Conservation (phyloP, 2,329 filamentous ascomycete genomes). For the Cladosporium sphaerospermum region DNA sequence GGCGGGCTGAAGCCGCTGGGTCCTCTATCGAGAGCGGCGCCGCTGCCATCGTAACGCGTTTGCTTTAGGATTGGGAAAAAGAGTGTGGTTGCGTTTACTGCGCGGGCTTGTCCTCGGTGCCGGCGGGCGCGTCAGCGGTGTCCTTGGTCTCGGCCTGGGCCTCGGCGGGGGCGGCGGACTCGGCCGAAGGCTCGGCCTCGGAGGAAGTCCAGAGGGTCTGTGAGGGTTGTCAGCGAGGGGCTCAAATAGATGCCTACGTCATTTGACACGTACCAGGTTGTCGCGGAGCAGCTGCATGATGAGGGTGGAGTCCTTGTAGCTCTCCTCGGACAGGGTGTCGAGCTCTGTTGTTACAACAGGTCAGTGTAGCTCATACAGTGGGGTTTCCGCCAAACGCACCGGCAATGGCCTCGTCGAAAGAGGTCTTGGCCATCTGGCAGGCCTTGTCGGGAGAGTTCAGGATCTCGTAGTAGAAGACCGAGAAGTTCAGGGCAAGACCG, state of each 20-base stretch:
- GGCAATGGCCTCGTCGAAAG: constrained; percentile 94
- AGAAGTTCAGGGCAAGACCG: constrained; percentile 90
- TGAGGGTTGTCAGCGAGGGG: constrained; percentile 26
- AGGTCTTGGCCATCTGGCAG: constrained; percentile 94
- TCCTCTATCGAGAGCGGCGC: constrained; percentile 2
- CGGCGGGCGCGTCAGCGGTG: constrained; percentile 53
- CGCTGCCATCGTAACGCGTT: constrained; percentile 11
- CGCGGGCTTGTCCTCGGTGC: constrained; percentile 43
- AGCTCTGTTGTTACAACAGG: constrained; percentile 57
- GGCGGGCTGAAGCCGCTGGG: constrained; percentile 1
- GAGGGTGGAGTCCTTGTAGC: constrained; percentile 97
- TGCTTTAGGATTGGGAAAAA: constrained; percentile 2
- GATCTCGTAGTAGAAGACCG: constrained; percentile 99
- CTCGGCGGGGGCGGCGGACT: constrained; percentile 36
- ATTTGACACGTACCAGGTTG: constrained; percentile 62
- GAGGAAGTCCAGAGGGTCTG: constrained; percentile 99
- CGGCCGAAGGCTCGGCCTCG: constrained; percentile 77
- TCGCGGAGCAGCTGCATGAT: constrained; percentile 98
- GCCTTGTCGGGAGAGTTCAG: constrained; percentile 97
- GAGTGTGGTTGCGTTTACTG: constrained; percentile 27
- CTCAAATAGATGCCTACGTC: not conserved
- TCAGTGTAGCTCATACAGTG: not conserved
- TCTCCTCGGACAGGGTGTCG: constrained; percentile 94
- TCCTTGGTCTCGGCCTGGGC: constrained; percentile 48
- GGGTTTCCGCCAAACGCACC: constrained; percentile 41